A percentile compares a stretch with the other conserved stretches of the same genome.
These are phyloP conservation scores for Russula sp. DNA, from an alignment of 768 basidiomycete genomes.

Conservation along the genomic window DNA sequence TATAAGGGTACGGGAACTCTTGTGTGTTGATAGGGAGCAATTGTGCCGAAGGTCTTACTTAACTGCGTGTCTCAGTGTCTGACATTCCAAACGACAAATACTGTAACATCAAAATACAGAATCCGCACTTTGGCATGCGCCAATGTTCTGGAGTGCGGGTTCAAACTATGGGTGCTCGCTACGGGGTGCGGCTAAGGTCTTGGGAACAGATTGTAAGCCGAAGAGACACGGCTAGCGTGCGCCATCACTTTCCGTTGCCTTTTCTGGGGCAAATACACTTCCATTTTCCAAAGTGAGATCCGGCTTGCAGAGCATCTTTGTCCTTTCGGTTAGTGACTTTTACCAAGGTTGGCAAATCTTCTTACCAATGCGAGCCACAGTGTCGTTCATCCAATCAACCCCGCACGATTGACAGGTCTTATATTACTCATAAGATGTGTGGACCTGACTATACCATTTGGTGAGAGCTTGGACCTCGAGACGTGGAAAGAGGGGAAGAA, in stretches of 20 bases:
- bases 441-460: slow-evolving; percentile 16
- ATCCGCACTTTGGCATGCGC: neutral
- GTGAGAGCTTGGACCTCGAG: slow-evolving; percentile 2
- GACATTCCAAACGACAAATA: neutral
- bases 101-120: neutral
- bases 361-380: neutral
- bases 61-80: neutral
- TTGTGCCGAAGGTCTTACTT: neutral
- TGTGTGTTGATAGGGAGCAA: neutral
- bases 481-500: neutral
- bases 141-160: slow-evolving; percentile 1
- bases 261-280: slow-evolving; percentile 6
- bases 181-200: neutral
- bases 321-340: slow-evolving; percentile 18
- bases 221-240: neutral
- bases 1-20: neutral
- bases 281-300: slow-evolving; percentile 14
- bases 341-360: slow-evolving; percentile 1
- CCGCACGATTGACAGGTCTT: slow-evolving; percentile 3
- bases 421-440: neutral
- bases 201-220: slow-evolving; percentile 14
- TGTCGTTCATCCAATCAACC: slow-evolving; percentile 5
- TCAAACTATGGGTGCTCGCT: neutral
- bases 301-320: neutral
- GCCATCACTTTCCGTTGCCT: slow-evolving; percentile 11